Base-by-base conservation (phyloP, 129 eudicot genomes). In the Solidago caesia region DNA sequence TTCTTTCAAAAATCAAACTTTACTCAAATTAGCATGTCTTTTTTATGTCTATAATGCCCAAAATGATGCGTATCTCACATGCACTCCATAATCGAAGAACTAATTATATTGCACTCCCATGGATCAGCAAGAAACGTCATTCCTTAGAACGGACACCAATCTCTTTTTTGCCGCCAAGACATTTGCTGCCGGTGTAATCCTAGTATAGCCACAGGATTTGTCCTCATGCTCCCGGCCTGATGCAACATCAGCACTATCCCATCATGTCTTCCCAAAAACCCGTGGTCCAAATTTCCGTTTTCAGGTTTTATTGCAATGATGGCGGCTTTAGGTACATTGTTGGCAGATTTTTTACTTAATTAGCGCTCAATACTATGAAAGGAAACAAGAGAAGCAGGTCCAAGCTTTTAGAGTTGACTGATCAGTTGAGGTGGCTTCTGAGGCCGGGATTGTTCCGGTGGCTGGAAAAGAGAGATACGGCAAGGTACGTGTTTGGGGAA, bases 141-240 rank as follows among this genome's bases (percentile, higher is more conserved):
- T 89, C 67, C 80, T 92, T 0, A 75, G 85, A 41, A 87, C 94
- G 0, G 97, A 92, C 81, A 85, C 96, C 44, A 85, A 92, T 74
- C 84, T 89, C 53, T 92, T 92, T 70, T 79, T 89, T 2, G 86
- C 85, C 11, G 93, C 93, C 53, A 90, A 94, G 61, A 97, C 98
- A 69, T 93, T 93, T 61, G 97, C 98, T 0, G 98, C 96, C 1
- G 98, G 97, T 7, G 98, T 93, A 14, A 93, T 93, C 73, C 89
- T 93, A 3, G n/a, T n/a, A n/a, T n/a, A n/a, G 96, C 98, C 39
- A 93, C 98, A 0, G 97, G 97, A 16, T 93, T 93, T 29, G 98
- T 94, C 67, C 98, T 90, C 84, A 89, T 92, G 85, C 71, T 92
- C 67, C 96, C 97, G 16, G 97, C 21, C 21, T 21, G 21, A 89